phyloP scores from a whole-genome alignment of 352 stramenopile species.

The Phytophthora litchii region DNA sequence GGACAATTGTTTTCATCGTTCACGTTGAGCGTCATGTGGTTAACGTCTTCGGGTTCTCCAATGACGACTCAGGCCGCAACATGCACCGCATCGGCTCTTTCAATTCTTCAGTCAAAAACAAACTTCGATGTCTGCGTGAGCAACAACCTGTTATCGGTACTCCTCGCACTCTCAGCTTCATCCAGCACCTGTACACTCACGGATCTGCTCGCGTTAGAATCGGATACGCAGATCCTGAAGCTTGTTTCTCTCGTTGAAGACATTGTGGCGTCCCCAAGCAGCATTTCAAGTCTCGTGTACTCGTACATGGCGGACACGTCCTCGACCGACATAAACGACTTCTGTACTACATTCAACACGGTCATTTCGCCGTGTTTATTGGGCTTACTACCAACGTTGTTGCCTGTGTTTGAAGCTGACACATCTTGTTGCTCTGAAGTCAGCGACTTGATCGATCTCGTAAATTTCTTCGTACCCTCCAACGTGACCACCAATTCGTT shows the following conservation, averaged over 20 bases:
- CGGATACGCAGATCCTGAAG: constrained; percentile 35
- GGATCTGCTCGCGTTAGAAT: constrained; percentile 34
- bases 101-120: constrained; percentile 40
- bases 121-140: constrained; percentile 48
- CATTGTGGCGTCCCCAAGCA: constrained; percentile 42
- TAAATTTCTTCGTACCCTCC: constrained; percentile 50
- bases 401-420: constrained; percentile 36
- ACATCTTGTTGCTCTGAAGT: constrained; percentile 49
- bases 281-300: constrained; percentile 46
- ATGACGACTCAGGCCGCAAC: constrained; percentile 21
- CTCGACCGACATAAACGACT: constrained; percentile 39
- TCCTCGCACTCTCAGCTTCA: constrained; percentile 29
- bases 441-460: constrained; percentile 49
- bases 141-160: constrained; percentile 44
- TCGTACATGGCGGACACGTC: constrained; percentile 45
- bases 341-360: constrained; percentile 44
- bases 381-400: constrained; percentile 35
- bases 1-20: constrained; percentile 17
- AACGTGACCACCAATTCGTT: constrained; percentile 46
- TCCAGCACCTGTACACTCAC: constrained; percentile 39
- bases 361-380: constrained; percentile 45
- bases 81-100: constrained; percentile 33
- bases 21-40: constrained; percentile 16
- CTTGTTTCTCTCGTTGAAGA: constrained; percentile 28
- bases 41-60: not conserved